These are phyloP conservation scores for Coriolopsis trogii DNA, from an alignment of 1,284 basidiomycete genomes.

Conservation along the genomic window DNA sequence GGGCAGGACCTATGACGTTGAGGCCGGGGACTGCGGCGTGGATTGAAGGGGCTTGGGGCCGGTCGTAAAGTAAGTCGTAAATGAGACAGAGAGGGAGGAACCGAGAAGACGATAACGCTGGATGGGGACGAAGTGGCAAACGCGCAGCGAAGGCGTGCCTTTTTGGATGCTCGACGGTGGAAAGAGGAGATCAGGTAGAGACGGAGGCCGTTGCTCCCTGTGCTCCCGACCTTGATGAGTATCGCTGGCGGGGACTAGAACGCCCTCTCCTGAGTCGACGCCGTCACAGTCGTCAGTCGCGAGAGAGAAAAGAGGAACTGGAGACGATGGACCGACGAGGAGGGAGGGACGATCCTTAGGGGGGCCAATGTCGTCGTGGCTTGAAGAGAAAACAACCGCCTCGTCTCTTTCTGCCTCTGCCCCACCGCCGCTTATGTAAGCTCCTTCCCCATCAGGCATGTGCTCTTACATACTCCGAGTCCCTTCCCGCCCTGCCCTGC, in stretches of 20 bases:
- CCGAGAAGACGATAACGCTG: conserved; percentile 36
- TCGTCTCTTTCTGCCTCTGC: conserved; percentile 17
- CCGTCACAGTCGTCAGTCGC: conserved; percentile 47
- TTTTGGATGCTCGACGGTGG: conserved; percentile 50
- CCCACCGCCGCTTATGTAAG: conserved; percentile 28
- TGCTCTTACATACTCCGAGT: not conserved
- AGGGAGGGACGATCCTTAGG: conserved; percentile 49
- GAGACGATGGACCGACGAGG: conserved; percentile 43
- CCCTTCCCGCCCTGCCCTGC: not conserved
- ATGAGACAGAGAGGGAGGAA: conserved; percentile 34
- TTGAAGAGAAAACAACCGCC: conserved; percentile 26
- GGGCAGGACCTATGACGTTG: conserved; percentile 26
- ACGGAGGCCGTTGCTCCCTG: conserved; percentile 27
- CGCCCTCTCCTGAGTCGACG: conserved; percentile 40
- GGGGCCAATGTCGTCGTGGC: conserved; percentile 38
- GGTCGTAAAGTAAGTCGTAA: conserved; percentile 54
- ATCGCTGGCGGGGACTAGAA: conserved; percentile 31
- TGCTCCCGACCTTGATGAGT: conserved; percentile 31
- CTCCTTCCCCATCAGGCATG: not conserved
- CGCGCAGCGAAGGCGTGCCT: conserved; percentile 92
- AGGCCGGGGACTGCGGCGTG: conserved; percentile 28
- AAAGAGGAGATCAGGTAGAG: conserved; percentile 42
- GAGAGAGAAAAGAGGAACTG: conserved; percentile 35
- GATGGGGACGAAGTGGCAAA: conserved; percentile 57
- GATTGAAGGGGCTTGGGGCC: conserved; percentile 38